Evolutionary conservation across 2,329 filamentous ascomycete genomes (phyloP).

Genomic region (Boeremia lycopersici): DNA sequence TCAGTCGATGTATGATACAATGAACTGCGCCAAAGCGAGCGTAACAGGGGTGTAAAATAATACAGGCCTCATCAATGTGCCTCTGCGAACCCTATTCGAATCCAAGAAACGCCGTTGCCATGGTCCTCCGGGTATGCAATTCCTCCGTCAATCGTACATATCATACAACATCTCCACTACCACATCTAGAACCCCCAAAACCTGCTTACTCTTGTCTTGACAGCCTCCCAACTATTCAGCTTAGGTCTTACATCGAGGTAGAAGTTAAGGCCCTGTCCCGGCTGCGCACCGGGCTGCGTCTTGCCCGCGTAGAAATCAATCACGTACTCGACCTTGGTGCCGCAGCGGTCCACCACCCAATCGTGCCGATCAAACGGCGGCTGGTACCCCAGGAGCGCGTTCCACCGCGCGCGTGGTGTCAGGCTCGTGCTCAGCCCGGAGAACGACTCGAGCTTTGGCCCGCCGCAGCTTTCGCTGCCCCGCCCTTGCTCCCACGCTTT

Average conservation of each 20-base stretch:
- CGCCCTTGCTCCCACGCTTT: conserved; percentile 79
- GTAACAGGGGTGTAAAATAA: too few species aligned
- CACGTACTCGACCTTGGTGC: conserved; percentile 84
- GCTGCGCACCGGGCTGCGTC: conserved; percentile 47
- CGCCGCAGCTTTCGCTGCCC: conserved; percentile 68
- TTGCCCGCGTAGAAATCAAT: conserved; percentile 96
- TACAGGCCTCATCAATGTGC: not conserved
- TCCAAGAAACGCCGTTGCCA: conserved; percentile 6
- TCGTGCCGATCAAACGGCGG: conserved; percentile 95
- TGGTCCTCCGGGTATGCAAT: not conserved
- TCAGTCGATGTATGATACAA: conserved; percentile 9
- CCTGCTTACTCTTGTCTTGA: conserved; percentile 60
- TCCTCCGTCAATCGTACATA: conserved; percentile 4
- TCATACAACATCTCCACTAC: not conserved
- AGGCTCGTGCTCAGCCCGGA: conserved; percentile 68
- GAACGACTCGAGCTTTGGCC: conserved; percentile 84
- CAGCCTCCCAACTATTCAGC: conserved; percentile 66
- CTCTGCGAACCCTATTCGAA: not conserved
- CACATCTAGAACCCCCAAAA: conserved; percentile 52
- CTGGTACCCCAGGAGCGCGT: conserved; percentile 85
- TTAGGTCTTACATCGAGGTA: conserved; percentile 70
- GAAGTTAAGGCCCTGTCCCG: conserved; percentile 61
- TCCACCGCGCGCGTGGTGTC: conserved; percentile 82
- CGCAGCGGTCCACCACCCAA: conserved; percentile 95
- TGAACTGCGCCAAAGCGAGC: not conserved